Conservation (phyloP, 352 stramenopile genomes). For the Globisporangium cystogenes region DNA sequence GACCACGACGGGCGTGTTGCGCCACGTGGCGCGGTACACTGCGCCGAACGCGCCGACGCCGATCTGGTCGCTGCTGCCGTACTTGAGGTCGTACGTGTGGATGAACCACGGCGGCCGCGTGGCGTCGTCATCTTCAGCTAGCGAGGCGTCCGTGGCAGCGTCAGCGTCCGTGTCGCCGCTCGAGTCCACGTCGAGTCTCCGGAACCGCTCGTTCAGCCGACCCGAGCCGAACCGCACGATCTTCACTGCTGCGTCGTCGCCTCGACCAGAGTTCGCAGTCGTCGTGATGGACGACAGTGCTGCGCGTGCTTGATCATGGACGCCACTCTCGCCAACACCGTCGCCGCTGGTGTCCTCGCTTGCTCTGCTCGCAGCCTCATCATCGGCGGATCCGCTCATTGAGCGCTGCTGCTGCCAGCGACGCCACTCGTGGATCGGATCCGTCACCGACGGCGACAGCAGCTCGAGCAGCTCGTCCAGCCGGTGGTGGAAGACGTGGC, state of each 20-base stretch:
- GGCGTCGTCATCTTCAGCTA: neutral
- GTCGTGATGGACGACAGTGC: neutral
- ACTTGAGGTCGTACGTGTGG: constrained; percentile 1
- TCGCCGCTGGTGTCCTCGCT: too few relatives aligned
- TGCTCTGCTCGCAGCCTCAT: neutral
- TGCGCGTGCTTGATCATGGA: neutral
- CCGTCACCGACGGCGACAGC: neutral
- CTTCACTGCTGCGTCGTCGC: neutral
- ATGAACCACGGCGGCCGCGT: neutral
- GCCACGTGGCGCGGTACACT: neutral
- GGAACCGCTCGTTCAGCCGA: neutral
- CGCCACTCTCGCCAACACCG: too few relatives aligned
- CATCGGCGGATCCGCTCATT: too few relatives aligned
- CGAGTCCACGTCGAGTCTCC: neutral
- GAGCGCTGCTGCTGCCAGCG: too few relatives aligned
- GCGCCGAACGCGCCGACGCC: neutral
- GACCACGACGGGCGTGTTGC: constrained; percentile 1
- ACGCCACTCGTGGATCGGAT: neutral
- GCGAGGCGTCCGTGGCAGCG: too few relatives aligned
- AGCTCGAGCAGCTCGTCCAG: constrained; percentile 4
- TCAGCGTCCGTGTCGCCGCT: too few relatives aligned
- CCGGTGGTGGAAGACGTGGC: neutral
- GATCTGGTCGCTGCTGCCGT: neutral
- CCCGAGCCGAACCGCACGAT: neutral
- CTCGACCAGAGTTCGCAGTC: neutral